Evolutionary conservation across 164 flowering plant genomes (phyloP), one percentile per base, ranked within the genome.

Genomic region (Amborella trichopoda): DNA sequence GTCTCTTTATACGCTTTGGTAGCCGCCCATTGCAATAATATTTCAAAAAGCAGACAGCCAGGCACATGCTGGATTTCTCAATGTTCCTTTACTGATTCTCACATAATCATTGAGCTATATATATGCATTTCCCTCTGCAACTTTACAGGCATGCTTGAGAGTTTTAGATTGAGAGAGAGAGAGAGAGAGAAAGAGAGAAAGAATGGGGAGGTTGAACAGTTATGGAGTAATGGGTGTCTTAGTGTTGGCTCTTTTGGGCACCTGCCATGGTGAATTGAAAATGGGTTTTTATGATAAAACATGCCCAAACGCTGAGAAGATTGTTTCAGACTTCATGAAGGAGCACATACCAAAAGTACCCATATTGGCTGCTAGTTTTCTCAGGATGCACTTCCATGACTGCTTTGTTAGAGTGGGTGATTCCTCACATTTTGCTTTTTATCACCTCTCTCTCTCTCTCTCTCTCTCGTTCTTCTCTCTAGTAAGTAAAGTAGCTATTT

Each of bases 331-430:
- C 25, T 78, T 46, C 52, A 84, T 85, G 40, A 43, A 59, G 6
- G n/a, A 73, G 48, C 91, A 73, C 50, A 70, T 90, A 49, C 76
- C 64, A 1, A 61, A 77, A 57, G 93, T 78, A 27, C 96, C 91
- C 0, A 38, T 74, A 9, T 40, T 83, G 54, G 88, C 91, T 0
- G 85, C 94, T 0, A 26, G 77, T 3, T 32, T 87, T 2, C 44
- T 87, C 1, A 63, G 96, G 67, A 79, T 83, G 85, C 77, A 79
- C 44, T 87, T 83, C 53, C 96, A 87, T 66, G 96, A 87, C 52
- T 87, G 96, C 62, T 87, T 87, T 56, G 96, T 87, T 19, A 67
- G 88, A 77, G 94, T 87, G 3, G 27, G 75, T 59, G 3, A 26
- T 40, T 5, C 16, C 34, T 23, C 14, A 28, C 2, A 19, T 14